phyloP scores from a whole-genome alignment of 177 flowering plant species.

The Vitis hybrid region DNA sequence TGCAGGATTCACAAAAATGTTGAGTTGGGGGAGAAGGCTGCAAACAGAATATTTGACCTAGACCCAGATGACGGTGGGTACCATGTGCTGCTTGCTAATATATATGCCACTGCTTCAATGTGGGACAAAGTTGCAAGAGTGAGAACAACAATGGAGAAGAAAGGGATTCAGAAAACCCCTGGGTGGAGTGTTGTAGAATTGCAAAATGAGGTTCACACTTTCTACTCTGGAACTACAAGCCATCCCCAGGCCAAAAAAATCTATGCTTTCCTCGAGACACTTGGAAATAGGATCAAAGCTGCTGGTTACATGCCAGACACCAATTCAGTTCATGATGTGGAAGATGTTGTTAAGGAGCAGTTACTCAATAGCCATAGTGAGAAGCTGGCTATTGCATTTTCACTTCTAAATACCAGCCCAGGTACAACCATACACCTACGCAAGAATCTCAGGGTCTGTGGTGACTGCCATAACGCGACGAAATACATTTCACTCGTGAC shows the following conservation, averaged over 20 bases:
- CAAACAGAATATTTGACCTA: conserved; percentile 55
- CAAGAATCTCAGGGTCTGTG: conserved; percentile 82
- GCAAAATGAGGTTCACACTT: conserved; percentile 66
- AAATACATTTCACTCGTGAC: conserved; percentile 79
- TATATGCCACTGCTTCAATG: conserved; percentile 69
- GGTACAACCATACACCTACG: conserved; percentile 77
- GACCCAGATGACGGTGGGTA: conserved; percentile 86
- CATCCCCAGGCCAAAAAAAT: conserved; percentile 70
- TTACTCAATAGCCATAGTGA: conserved; percentile 77
- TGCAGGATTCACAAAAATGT: conserved; percentile 88
- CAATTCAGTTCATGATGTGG: conserved; percentile 70
- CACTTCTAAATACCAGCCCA: conserved; percentile 63
- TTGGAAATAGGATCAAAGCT: conserved; percentile 56
- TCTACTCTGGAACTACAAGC: conserved; percentile 73
- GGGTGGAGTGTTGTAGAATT: conserved; percentile 79
- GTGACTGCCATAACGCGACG: conserved; percentile 66
- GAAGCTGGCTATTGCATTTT: conserved; percentile 83
- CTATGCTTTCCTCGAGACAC: conserved; percentile 53
- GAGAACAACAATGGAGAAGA: conserved; percentile 63
- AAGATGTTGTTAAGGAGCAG: conserved; percentile 71
- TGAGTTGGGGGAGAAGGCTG: conserved; percentile 75
- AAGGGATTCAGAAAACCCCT: conserved; percentile 74
- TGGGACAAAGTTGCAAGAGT: conserved; percentile 80
- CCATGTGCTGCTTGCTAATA: conserved; percentile 78
- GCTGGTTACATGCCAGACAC: conserved; percentile 78